Conservation (phyloP, 78 protist genomes). For the Anaeramoeba flamelloides region DNA sequence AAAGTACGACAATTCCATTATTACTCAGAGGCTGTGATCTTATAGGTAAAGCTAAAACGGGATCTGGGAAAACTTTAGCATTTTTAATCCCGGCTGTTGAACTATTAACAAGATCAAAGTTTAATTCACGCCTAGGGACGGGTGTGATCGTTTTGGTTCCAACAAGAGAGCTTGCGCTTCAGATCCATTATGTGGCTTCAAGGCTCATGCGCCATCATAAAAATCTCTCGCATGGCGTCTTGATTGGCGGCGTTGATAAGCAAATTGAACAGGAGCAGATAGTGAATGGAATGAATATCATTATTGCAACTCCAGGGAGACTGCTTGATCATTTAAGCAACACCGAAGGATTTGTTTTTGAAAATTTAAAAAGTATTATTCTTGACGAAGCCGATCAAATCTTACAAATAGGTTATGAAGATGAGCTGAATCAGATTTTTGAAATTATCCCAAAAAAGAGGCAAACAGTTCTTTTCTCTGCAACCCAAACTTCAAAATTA, state of each 20-base stretch:
- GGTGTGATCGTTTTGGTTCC: conserved; percentile 48
- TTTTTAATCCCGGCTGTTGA: conserved; percentile 47
- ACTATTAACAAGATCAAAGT: not conserved
- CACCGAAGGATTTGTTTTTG: not conserved
- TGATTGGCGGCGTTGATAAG: not conserved
- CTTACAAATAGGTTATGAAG: not conserved
- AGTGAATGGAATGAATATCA: not conserved
- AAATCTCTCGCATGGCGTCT: not conserved
- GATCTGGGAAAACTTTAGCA: conserved; percentile 59
- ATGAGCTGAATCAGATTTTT: not conserved
- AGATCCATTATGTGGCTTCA: conserved; percentile 14
- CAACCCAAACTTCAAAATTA: not conserved
- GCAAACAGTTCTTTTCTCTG: not conserved
- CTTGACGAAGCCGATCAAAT: not conserved
- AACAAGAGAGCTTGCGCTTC: conserved; percentile 42
- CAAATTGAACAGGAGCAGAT: too few relatives aligned
- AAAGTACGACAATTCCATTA: too few relatives aligned
- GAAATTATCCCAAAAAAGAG: not conserved
- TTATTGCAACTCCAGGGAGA: not conserved
- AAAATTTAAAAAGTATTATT: not conserved
- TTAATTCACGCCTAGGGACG: conserved; percentile 24
- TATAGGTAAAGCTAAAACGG: too few relatives aligned
- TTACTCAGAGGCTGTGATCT: too few relatives aligned
- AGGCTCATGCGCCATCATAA: not conserved
- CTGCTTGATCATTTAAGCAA: not conserved